Conservation (phyloP, 768 basidiomycete genomes). For the Boletus tomentosulus region DNA sequence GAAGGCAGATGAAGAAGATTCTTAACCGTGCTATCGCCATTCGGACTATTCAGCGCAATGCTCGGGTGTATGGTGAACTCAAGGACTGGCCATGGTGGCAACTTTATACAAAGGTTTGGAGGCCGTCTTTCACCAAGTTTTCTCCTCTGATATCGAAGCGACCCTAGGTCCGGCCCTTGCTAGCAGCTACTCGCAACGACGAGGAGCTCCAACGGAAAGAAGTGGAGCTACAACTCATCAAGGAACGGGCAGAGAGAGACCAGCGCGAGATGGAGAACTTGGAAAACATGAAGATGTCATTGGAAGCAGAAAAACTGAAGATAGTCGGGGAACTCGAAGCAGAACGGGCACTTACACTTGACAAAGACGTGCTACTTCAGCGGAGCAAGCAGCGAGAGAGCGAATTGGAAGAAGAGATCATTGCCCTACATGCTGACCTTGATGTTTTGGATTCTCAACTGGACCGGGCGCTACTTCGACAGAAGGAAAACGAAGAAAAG, state of each 20-base stretch:
- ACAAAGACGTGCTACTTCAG: conserved; percentile 81
- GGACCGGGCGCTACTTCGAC: conserved; percentile 69
- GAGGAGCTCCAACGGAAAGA: conserved; percentile 89
- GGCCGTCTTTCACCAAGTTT: not conserved
- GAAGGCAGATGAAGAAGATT: conserved; percentile 91
- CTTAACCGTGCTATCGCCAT: conserved; percentile 89
- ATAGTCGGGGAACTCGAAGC: conserved; percentile 79
- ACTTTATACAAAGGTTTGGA: conserved; percentile 80
- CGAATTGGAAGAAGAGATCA: conserved; percentile 82
- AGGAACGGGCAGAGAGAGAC: conserved; percentile 85
- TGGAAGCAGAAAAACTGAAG: conserved; percentile 80
- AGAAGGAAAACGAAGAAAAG: conserved; percentile 79
- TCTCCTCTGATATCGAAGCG: conserved; percentile 6
- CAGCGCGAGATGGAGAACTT: conserved; percentile 74
- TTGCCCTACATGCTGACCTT: conserved; percentile 74
- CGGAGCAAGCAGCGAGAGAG: conserved; percentile 82
- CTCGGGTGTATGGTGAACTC: conserved; percentile 83
- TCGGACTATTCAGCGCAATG: conserved; percentile 91
- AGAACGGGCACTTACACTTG: conserved; percentile 72
- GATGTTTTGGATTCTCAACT: conserved; percentile 84
- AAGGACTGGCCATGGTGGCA: conserved; percentile 99
- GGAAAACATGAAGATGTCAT: conserved; percentile 73
- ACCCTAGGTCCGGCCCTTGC: conserved; percentile 78
- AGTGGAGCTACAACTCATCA: conserved; percentile 71
- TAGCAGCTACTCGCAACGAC: conserved; percentile 89